A percentile compares a stretch with the other conserved stretches of the same genome.
These are phyloP conservation scores for Zygosaccharomyces rouxii DNA, from an alignment of 805 yeast species.

Conservation along the genomic window DNA sequence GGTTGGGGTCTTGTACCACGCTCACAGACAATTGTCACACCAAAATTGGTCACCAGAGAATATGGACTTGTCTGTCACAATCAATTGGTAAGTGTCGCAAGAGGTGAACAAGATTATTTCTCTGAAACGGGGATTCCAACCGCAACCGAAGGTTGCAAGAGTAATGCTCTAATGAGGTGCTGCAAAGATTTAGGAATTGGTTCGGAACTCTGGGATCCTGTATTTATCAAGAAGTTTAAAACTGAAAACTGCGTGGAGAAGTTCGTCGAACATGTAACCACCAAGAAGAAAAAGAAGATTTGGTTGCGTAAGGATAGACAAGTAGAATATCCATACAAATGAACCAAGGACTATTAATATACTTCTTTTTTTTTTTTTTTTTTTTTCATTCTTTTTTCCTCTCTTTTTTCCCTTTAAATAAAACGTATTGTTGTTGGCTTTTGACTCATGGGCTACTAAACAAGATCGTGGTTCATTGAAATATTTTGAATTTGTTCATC, in stretches of 20 bases:
- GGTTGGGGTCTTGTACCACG: slow-evolving; percentile 98
- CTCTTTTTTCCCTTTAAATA: not conserved
- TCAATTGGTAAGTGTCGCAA: slow-evolving; percentile 79
- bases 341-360: slow-evolving; percentile 2
- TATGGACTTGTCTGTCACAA: slow-evolving; percentile 87
- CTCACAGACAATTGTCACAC: slow-evolving; percentile 73
- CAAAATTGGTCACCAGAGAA: slow-evolving; percentile 76
- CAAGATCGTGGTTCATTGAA: not conserved
- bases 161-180: slow-evolving; percentile 95
- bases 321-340: slow-evolving; percentile 82
- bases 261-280: slow-evolving; percentile 77
- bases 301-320: slow-evolving; percentile 86
- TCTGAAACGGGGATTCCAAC: slow-evolving; percentile 84
- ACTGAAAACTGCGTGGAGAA: slow-evolving; percentile 67
- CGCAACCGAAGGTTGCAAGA: slow-evolving; percentile 95
- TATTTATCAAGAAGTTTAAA: slow-evolving; percentile 70
- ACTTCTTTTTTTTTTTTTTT: not conserved
- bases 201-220: slow-evolving; percentile 96
- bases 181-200: slow-evolving; percentile 97
- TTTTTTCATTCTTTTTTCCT: not conserved
- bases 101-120: slow-evolving; percentile 95
- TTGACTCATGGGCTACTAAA: not conserved
- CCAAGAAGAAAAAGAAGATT: slow-evolving; percentile 80
- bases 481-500: not conserved
- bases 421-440: not conserved